Evolutionary conservation across 169 alveolate species (phyloP).

Genomic region (Perkinsus olseni): DNA sequence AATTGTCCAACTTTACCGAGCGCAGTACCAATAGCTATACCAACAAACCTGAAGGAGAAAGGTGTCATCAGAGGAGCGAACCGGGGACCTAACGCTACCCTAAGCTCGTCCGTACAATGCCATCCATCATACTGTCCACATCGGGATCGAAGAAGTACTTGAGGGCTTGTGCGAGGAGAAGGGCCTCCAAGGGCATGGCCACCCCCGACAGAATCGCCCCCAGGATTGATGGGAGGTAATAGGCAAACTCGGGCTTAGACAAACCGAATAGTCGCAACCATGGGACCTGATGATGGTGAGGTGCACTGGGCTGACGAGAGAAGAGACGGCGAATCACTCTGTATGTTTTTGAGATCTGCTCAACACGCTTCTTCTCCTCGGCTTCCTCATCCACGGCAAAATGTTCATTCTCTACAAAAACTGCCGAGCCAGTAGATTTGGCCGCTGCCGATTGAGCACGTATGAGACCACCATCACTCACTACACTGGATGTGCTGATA

Average conservation of each 20-base stretch:
- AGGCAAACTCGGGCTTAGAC: neutral
- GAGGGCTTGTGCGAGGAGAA: neutral
- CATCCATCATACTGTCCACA: neutral
- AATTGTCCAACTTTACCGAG: neutral
- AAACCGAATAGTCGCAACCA: neutral
- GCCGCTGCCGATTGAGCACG: no score
- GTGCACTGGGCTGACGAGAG: no score
- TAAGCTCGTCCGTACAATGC: neutral
- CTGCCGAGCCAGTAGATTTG: no score
- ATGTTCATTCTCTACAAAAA: no score
- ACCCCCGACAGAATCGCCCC: neutral
- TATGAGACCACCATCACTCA: no score
- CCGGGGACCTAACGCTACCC: neutral
- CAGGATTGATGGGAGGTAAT: neutral
- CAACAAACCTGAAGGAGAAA: neutral
- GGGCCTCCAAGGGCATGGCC: neutral
- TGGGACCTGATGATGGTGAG: neutral
- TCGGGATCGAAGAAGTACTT: neutral
- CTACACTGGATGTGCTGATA: no score
- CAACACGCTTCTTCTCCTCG: neutral
- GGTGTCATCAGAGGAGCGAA: neutral
- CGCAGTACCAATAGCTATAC: neutral
- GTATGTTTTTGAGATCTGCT: neutral
- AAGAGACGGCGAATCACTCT: no score
- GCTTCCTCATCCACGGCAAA: neutral